Base-by-base conservation (phyloP, 768 basidiomycete genomes). In the Neoboletus subvelutipes region DNA sequence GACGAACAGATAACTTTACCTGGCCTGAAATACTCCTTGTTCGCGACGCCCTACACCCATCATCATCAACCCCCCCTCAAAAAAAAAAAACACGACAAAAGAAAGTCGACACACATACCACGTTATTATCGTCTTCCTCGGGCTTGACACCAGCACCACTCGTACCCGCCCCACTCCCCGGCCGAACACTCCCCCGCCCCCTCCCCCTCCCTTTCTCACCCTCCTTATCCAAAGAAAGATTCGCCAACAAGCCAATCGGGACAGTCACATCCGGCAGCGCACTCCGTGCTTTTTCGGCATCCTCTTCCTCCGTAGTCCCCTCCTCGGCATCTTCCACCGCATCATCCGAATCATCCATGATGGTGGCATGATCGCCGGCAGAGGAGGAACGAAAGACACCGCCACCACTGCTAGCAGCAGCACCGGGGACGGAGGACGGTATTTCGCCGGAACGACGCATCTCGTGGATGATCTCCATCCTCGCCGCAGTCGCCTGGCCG, bases 21-120 rank as follows among this genome's bases (percentile, higher is more conserved):
- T 47, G 90, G 90, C 80, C 82, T 78, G 75, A 92, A 93, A 65
- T 86, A 93, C 49, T 79, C 83, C 66, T 83, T 86, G 68, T 88
- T 91, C 33, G 91, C 91, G 22, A 92, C 85, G 22, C 91, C 90
- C 87, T 90, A 29, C 13, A 36, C 36, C 41, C 50, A 11, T 68
- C 51, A 68, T 26, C 43, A 54, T 8, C 4, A n/a, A n/a, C n/a
- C n/a, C n/a, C n/a, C n/a, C n/a, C n/a, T n/a, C n/a, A n/a, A 12
- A 41, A 4, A 22, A 42, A 42, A 13, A 13, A 67, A 50, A 55
- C n/a, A n/a, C n/a, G n/a, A 5, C 2, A 1, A 17, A 45, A 34
- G 42, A 37, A 12, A 45, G 10, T 20, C 49, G 4, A 45, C 13
- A 48, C 33, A 74, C 70, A 71, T 77, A 75, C 86, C 59, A 90